Conservation (phyloP, 1,139 yeast species). For the Tardiomyces blankii region DNA sequence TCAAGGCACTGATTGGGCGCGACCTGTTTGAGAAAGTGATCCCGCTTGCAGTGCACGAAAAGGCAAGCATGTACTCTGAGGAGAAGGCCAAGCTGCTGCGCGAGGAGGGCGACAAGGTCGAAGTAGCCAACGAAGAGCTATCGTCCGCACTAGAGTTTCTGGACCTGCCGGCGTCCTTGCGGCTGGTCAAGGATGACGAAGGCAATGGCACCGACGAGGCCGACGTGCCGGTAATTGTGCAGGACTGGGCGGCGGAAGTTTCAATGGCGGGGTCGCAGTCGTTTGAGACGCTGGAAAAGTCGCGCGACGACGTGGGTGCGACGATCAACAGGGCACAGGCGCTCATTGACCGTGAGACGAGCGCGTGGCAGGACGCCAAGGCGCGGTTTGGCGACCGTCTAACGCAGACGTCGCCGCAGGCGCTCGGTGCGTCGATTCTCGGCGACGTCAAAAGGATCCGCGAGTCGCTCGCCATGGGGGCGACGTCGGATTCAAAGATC, state of each 20-base stretch:
- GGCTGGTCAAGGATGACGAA: conserved; percentile 34
- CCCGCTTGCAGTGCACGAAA: conserved; percentile 80
- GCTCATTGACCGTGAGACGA: background rate
- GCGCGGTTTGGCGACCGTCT: background rate
- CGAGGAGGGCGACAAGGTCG: conserved; percentile 61
- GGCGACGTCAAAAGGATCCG: conserved; percentile 44
- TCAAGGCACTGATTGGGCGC: conserved; percentile 36
- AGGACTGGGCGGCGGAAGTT: conserved; percentile 26
- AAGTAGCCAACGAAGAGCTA: conserved; percentile 71
- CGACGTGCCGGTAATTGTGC: conserved; percentile 17
- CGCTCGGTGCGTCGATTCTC: background rate
- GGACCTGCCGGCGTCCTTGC: conserved; percentile 59
- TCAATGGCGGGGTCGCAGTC: conserved; percentile 5
- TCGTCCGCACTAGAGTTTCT: conserved; percentile 69
- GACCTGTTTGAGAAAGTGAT: conserved; percentile 67
- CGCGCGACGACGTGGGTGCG: background rate
- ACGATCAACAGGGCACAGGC: background rate
- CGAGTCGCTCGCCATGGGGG: conserved; percentile 57
- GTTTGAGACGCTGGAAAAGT: background rate
- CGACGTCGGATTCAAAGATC: conserved; percentile 52
- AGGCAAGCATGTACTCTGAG: conserved; percentile 79
- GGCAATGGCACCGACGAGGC: conserved; percentile 4
- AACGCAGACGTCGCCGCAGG: background rate
- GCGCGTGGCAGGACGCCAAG: background rate
- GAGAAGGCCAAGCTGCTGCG: conserved; percentile 73